Base-by-base conservation (phyloP, 2,329 filamentous ascomycete species). In the Ophiostoma tasmaniense region DNA sequence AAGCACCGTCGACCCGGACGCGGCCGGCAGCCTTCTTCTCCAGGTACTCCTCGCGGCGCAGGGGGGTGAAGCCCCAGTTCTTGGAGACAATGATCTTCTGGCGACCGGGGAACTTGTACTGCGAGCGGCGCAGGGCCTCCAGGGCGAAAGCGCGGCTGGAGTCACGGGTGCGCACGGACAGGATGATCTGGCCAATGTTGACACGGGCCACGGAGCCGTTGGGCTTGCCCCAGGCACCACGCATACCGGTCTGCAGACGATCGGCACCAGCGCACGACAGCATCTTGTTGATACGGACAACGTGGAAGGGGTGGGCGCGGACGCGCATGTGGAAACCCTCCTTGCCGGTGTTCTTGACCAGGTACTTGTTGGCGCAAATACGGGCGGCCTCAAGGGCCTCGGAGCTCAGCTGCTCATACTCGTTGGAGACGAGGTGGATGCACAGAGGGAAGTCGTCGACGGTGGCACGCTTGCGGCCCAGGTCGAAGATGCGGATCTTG, bases 261-360 rank as follows among this genome's bases (percentile, higher is more conserved):
- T 99, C 95, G 90, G 95, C 95, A 89, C 95, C 95, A 80, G 95
- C 95, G 84, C 95, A 99, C 81, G 95, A 98, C 92, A 99, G 94
- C 95, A 99, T 99, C 91, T 99, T 99, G 93, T 99, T 99, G 93
- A 99, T 99, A 85, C 95, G 95, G 88, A 99, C 91, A 85, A 99
- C 95, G 88, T 99, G 95, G 92, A 92, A 99, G 76, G 95, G 95
- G 89, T 99, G 95, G 80, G 93, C 93, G 81, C 95, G 88, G 80
- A 90, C 86, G 77, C 88, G 88, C 76, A 90, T 83, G 81, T 90
- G 88, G 87, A 90, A 90, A 79, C 83, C 81, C 79, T 90, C 88
- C 85, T 90, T 90, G 81, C 88, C 88, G 76, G 83, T 81, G 77
- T 83, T 81, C 86, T 90, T 90, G 82, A 89, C 87, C 74, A 90